Percentiles rank a stretch among this genome's conserved stretches.
Conservation (phyloP, 2,329 filamentous ascomycete species). For the Metarhizium album region DNA sequence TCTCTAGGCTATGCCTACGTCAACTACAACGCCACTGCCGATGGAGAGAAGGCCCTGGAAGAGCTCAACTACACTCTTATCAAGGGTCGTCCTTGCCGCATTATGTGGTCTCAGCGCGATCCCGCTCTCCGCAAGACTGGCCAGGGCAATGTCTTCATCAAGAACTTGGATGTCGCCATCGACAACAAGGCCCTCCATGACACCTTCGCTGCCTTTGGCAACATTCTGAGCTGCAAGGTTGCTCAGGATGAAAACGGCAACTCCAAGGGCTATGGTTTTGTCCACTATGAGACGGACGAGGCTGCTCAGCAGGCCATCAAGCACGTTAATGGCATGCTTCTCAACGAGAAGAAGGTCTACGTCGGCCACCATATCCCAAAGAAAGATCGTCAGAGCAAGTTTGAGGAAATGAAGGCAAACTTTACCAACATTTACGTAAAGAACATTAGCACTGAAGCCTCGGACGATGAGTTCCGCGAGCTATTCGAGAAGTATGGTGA, state of each 20-base stretch:
- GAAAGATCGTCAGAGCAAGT: conserved; percentile 99
- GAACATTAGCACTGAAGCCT: conserved; percentile 79
- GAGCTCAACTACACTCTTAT: conserved; percentile 99
- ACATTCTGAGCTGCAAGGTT: conserved; percentile 99
- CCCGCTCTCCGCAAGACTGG: conserved; percentile 98
- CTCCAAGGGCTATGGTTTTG: conserved; percentile 98
- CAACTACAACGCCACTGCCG: conserved; percentile 96
- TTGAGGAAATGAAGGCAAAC: conserved; percentile 99
- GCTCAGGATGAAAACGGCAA: conserved; percentile 93
- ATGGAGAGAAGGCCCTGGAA: conserved; percentile 96
- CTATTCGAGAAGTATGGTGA: conserved; percentile 88
- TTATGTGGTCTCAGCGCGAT: conserved; percentile 99
- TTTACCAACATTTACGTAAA: conserved; percentile 99
- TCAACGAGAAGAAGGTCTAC: conserved; percentile 99
- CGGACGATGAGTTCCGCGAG: conserved; percentile 87
- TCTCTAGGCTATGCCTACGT: conserved; percentile 99
- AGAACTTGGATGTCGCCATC: conserved; percentile 97
- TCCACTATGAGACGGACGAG: conserved; percentile 99
- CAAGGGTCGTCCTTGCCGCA: conserved; percentile 97
- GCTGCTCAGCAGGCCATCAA: conserved; percentile 95
- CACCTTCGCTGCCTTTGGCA: conserved; percentile 96
- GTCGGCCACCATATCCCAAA: conserved; percentile 99
- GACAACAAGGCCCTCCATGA: conserved; percentile 99
- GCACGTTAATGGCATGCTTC: conserved; percentile 97
- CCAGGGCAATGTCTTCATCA: conserved; percentile 99